A percentile compares a stretch with the other conserved stretches of the same genome.
phyloP scores from a whole-genome alignment of 306 rosid genomes.

The Dalbergia cultrata region DNA sequence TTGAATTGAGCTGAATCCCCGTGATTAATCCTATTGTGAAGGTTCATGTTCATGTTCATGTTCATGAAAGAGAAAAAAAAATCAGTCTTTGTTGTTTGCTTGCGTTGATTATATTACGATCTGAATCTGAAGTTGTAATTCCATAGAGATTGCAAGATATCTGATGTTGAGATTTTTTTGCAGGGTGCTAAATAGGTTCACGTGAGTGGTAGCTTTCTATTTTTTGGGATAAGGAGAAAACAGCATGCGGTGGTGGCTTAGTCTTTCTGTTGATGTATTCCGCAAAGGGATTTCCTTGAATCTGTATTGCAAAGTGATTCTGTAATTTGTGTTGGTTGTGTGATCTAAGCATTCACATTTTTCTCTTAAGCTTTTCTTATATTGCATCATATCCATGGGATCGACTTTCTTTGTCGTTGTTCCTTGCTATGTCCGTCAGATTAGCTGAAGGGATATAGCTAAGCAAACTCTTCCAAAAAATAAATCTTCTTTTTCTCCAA shows the following conservation, averaged over 20 bases:
- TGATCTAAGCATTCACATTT: conserved; percentile 4
- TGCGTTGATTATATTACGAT: neutral
- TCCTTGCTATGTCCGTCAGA: conserved; percentile 91
- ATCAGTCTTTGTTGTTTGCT: neutral
- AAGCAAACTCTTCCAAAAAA: neutral
- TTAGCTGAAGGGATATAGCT: conserved; percentile 64
- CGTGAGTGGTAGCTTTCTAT: conserved; percentile 39
- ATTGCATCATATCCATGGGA: conserved; percentile 67
- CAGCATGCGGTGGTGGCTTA: conserved; percentile 93
- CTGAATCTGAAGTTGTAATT: neutral
- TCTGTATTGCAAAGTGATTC: conserved; percentile 92
- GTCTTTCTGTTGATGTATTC: conserved; percentile 77
- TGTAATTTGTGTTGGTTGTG: conserved; percentile 55
- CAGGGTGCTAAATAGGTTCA: conserved; percentile 45
- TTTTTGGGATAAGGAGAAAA: conserved; percentile 56
- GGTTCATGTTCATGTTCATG: neutral
- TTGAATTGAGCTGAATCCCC: conserved; percentile 25
- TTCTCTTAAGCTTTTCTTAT: conserved; percentile 1
- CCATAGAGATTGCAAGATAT: neutral
- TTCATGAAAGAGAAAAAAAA: neutral
- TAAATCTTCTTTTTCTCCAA: neutral
- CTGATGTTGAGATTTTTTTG: conserved; percentile 42
- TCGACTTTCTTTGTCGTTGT: conserved; percentile 75
- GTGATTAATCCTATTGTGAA: neutral
- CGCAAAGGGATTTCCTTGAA: conserved; percentile 88